phyloP scores from a whole-genome alignment of 2,329 filamentous ascomycete species.

The Meredithiella fracta region DNA sequence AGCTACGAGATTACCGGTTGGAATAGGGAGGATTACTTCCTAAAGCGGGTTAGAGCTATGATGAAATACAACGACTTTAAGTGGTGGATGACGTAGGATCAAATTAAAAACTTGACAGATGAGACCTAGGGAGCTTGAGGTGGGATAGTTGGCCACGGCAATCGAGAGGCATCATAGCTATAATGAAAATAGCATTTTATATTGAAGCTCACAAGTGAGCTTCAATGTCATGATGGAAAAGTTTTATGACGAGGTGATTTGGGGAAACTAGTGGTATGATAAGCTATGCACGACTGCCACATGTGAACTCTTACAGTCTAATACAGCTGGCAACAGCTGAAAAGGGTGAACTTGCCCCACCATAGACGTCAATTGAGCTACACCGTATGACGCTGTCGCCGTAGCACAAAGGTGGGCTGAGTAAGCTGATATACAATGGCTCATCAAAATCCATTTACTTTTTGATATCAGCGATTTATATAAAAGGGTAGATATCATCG shows the following conservation, averaged over 20 bases:
- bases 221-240: not conserved
- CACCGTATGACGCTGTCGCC: not conserved
- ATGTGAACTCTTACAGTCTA: not conserved
- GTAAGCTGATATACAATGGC: not conserved
- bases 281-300: not conserved
- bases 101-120: not conserved
- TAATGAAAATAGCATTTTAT: not conserved
- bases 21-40: not conserved
- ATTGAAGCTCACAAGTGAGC: not conserved
- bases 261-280: not conserved
- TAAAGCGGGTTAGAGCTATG: not conserved
- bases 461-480: not conserved
- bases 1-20: not conserved
- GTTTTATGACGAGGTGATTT: not conserved
- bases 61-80: not conserved
- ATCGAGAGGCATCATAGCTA: too few relatives aligned
- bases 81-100: not conserved
- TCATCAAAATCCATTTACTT: conserved; percentile 1
- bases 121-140: too few relatives aligned
- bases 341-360: not conserved
- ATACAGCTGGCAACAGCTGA: conserved; percentile 6
- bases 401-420: not conserved
- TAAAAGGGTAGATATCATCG: not conserved
- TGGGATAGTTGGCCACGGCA: not conserved
- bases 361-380: not conserved